Percentiles rank a stretch among this genome's conserved stretches.
phyloP scores from a whole-genome alignment of 2,329 filamentous ascomycete genomes.

The Neopestalotiopsis sp. region DNA sequence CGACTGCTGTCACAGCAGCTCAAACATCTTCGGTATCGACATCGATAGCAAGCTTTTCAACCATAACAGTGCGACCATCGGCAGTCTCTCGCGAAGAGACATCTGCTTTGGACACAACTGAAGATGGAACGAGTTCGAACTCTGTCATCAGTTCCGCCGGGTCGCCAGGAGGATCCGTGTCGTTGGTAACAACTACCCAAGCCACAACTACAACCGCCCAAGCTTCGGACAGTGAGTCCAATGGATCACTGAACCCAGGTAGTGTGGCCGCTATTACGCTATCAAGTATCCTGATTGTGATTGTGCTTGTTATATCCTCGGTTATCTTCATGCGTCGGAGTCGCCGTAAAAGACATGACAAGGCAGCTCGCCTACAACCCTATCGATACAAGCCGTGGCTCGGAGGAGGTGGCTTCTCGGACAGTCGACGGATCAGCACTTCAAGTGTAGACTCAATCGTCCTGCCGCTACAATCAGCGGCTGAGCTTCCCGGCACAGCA shows the following conservation, averaged over 20 bases:
- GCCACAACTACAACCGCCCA: neutral
- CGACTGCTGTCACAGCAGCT: neutral
- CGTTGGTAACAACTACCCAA: neutral
- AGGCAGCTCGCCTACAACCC: neutral
- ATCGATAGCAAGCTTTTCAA: neutral
- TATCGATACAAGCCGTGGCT: neutral
- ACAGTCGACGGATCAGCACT: neutral
- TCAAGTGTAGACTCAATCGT: neutral
- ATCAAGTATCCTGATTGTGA: slow-evolving; percentile 28
- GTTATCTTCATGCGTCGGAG: slow-evolving; percentile 21
- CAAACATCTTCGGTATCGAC: neutral
- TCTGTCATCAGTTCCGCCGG: neutral
- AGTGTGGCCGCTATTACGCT: slow-evolving; percentile 28
- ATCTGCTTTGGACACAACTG: neutral
- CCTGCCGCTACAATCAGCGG: neutral
- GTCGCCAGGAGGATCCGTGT: neutral
- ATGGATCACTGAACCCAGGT: slow-evolving; percentile 2
- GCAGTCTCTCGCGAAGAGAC: neutral
- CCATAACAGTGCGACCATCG: neutral
- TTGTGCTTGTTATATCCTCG: slow-evolving; percentile 24
- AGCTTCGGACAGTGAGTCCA: neutral
- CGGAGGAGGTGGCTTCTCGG: neutral
- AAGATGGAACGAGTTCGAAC: neutral
- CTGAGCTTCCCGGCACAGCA: slow-evolving; percentile 7
- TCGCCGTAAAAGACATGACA: neutral